phyloP scores from a whole-genome alignment of 2,329 filamentous ascomycete genomes.

The Aspergillus luchuensis region DNA sequence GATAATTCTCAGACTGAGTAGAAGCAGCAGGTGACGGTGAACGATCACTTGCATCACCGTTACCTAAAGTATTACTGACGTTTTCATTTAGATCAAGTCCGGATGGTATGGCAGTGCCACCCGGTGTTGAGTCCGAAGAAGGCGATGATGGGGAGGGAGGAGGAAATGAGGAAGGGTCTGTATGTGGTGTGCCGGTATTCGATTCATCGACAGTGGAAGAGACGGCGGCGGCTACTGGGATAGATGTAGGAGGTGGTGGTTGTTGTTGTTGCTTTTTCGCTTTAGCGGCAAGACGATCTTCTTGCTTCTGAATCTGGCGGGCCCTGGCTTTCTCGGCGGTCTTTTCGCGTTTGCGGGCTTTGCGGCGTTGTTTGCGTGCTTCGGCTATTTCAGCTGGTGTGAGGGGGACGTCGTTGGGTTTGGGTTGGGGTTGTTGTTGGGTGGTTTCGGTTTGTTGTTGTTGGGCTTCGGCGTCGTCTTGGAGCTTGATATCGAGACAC shows the following conservation, averaged over 20 bases:
- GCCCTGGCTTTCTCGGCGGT: conserved; percentile 12
- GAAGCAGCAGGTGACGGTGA: conserved; percentile 25
- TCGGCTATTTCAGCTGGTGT: conserved; percentile 12
- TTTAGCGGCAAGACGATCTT: neutral
- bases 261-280: neutral
- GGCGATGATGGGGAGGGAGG: neutral
- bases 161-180: neutral
- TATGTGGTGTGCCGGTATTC: neutral
- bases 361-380: conserved; percentile 23
- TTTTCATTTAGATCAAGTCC: neutral
- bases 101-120: neutral
- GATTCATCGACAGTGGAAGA: too few species aligned
- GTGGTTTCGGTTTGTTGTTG: neutral
- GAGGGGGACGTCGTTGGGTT: neutral
- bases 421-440: neutral
- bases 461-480: neutral
- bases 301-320: neutral
- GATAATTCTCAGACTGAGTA: conserved; percentile 24
- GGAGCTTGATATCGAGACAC: conserved; percentile 23
- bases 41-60: neutral
- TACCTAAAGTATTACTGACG: too few species aligned
- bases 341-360: conserved; percentile 26
- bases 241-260: neutral
- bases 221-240: too few species aligned
- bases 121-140: neutral